Percentiles rank a stretch among this genome's conserved stretches.
These are phyloP conservation scores for Penicillium steckii DNA, from an alignment of 495 filamentous ascomycete species.

Conservation along the genomic window DNA sequence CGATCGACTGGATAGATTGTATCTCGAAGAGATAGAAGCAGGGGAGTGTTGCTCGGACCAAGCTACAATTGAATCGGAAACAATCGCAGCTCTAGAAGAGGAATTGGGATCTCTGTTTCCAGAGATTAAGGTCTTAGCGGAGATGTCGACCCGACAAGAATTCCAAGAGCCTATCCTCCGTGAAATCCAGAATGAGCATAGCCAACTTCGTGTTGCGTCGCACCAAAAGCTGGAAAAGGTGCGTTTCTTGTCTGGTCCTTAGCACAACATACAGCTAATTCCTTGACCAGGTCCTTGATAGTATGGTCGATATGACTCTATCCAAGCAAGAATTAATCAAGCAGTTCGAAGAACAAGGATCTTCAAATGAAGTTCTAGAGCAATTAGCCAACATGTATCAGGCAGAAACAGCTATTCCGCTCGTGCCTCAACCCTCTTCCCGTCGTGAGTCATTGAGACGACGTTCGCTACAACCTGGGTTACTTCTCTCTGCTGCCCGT, in stretches of 20 bases:
- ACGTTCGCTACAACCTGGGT: constrained; percentile 23
- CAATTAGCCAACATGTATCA: constrained; percentile 34
- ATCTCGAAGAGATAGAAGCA: constrained; percentile 31
- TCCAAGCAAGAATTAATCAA: constrained; percentile 31
- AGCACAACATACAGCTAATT: constrained; percentile 6
- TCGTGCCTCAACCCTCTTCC: constrained; percentile 21
- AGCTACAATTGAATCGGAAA: constrained; percentile 7
- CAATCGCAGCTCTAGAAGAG: constrained; percentile 45
- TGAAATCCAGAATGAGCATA: constrained; percentile 34
- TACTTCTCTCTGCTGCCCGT: constrained; percentile 13
- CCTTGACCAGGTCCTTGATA: constrained; percentile 29
- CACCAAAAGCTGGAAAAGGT: constrained; percentile 39
- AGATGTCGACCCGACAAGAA: constrained; percentile 61
- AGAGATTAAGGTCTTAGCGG: constrained; percentile 60
- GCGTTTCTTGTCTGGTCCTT: constrained; percentile 1
- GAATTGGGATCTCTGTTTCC: constrained; percentile 63
- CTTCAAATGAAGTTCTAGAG: constrained; percentile 36
- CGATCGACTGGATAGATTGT: constrained; percentile 44
- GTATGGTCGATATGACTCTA: constrained; percentile 35
- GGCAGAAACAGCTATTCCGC: constrained; percentile 26
- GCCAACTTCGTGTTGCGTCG: constrained; percentile 27
- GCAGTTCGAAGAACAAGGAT: constrained; percentile 33
- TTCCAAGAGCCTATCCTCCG: constrained; percentile 55
- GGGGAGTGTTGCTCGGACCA: background rate
- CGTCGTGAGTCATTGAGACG: constrained; percentile 34